phyloP scores from a whole-genome alignment of 805 yeast genomes.

The Sugiyamaella mastotermitis region DNA sequence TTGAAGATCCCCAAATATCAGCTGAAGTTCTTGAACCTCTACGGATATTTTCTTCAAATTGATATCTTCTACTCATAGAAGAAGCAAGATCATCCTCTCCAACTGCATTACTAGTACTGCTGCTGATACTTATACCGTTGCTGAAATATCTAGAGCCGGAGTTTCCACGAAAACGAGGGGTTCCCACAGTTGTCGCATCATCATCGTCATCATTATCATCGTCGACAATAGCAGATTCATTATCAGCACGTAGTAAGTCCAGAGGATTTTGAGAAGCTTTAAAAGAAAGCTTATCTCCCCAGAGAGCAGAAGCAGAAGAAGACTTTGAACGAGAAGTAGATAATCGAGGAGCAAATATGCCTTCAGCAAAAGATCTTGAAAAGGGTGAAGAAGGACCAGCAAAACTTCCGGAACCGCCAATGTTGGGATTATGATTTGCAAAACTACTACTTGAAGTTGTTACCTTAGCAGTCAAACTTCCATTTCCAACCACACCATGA shows the following conservation, averaged over 20 bases:
- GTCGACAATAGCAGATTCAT: slow-evolving; percentile 33
- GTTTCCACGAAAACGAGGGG: neutral
- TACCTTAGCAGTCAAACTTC: neutral
- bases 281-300: slow-evolving; percentile 9
- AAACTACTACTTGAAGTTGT: neutral
- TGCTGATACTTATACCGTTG: neutral
- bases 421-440: too few relatives aligned
- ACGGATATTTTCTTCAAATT: too few relatives aligned
- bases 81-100: neutral
- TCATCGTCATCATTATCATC: slow-evolving; percentile 19
- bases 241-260: slow-evolving; percentile 2
- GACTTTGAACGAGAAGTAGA: slow-evolving; percentile 15
- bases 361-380: too few relatives aligned
- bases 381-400: too few relatives aligned
- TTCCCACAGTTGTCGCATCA: neutral
- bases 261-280: slow-evolving; percentile 8
- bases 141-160: neutral
- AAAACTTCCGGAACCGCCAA: too few relatives aligned
- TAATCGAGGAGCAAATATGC: too few relatives aligned
- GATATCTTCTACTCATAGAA: too few relatives aligned
- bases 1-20: slow-evolving; percentile 16
- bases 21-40: too few relatives aligned
- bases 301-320: slow-evolving; percentile 10
- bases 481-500: too few relatives aligned
- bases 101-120: neutral